These are phyloP conservation scores for Blastocladiella britannica DNA, from an alignment of 192 early-diverging fungal genomes.

Conservation along the genomic window DNA sequence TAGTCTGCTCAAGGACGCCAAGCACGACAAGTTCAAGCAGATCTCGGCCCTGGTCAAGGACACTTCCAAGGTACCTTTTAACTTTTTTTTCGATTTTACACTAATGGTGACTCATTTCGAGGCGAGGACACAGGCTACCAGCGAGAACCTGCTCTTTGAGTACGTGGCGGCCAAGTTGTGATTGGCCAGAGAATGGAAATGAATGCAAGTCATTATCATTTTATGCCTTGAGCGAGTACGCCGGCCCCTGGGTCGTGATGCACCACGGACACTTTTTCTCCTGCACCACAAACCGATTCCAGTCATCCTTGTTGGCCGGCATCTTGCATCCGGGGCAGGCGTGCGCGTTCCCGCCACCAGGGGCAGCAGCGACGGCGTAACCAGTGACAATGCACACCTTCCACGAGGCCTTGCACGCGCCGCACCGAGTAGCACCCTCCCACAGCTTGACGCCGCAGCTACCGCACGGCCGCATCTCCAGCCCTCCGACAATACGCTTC, in stretches of 20 bases:
- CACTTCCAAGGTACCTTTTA: too few species aligned
- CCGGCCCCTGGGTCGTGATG: neutral
- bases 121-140: too few species aligned
- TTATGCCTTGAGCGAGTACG: neutral
- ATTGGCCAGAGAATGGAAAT: too few species aligned
- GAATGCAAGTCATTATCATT: too few species aligned
- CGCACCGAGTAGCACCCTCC: conserved; percentile 25
- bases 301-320: conserved; percentile 39
- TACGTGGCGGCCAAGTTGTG: too few species aligned
- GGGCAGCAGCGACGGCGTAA: too few species aligned
- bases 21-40: conserved; percentile 42
- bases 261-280: neutral
- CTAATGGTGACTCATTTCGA: too few species aligned
- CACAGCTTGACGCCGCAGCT: conserved; percentile 28
- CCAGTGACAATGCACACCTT: conserved; percentile 41
- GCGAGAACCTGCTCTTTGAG: too few species aligned
- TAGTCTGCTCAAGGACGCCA: conserved; percentile 11
- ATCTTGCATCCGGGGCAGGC: conserved; percentile 24
- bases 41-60: conserved; percentile 69
- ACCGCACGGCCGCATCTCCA: conserved; percentile 34
- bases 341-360: conserved; percentile 24
- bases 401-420: conserved; percentile 16
- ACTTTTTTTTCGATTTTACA: too few species aligned
- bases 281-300: conserved; percentile 38
- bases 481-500: conserved; percentile 32